Evolutionary conservation across 2,329 filamentous ascomycete genomes (phyloP).

Genomic region (Ophiostoma sp.): DNA sequence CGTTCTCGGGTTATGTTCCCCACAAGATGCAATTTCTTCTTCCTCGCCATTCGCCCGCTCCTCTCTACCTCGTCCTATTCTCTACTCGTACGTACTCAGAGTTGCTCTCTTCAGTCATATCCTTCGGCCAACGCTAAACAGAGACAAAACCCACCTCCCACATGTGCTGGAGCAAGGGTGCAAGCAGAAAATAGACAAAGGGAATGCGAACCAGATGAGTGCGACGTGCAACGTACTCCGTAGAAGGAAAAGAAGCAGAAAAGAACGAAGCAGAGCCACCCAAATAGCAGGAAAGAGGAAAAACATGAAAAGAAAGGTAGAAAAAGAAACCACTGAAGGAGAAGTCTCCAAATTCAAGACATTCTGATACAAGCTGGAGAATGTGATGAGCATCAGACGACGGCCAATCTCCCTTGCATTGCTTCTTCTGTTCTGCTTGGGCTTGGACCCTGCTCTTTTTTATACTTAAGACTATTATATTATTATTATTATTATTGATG

Average conservation of each 20-base stretch:
- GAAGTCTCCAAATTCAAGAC: slow-evolving; percentile 3
- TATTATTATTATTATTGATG: not conserved
- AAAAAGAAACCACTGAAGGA: not conserved
- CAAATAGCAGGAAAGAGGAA: not conserved
- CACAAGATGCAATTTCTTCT: no score
- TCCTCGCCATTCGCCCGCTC: no score
- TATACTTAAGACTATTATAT: not conserved
- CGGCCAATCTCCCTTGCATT: slow-evolving; percentile 12
- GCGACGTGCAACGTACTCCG: no score
- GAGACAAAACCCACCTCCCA: not conserved
- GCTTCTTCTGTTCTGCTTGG: not conserved
- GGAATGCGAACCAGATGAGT: not conserved
- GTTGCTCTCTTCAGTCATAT: not conserved
- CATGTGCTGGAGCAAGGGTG: slow-evolving; percentile 4
- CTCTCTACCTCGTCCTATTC: not conserved
- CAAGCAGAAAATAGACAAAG: not conserved
- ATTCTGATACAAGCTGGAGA: slow-evolving; percentile 10
- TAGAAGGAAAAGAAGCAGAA: not conserved
- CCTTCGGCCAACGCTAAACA: not conserved
- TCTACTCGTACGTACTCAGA: not conserved
- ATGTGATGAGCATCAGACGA: not conserved
- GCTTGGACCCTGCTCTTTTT: not conserved
- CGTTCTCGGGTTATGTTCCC: no score
- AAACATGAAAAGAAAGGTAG: not conserved
- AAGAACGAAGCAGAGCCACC: not conserved